Evolutionary conservation across 2,329 filamentous ascomycete species (phyloP).

Genomic region (Penicillium sp.): DNA sequence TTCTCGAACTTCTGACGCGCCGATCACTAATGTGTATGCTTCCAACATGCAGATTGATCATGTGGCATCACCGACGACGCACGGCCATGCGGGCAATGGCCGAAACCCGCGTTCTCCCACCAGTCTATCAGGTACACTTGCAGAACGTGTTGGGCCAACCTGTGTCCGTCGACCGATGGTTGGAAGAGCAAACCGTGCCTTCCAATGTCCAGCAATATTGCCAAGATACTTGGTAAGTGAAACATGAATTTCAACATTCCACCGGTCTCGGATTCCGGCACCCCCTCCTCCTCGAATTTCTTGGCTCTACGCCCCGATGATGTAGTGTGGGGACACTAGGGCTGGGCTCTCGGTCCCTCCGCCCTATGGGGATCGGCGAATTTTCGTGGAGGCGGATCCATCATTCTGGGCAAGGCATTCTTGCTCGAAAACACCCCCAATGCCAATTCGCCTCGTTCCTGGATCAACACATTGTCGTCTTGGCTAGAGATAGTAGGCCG

Average conservation of each 20-base stretch:
- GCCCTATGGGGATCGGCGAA: slow-evolving; percentile 3
- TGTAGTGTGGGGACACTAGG: slow-evolving; percentile 7
- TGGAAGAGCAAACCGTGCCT: slow-evolving; percentile 22
- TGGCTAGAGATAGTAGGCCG: background rate
- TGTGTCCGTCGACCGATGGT: slow-evolving; percentile 26
- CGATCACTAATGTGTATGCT: slow-evolving; percentile 1
- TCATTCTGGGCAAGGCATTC: slow-evolving; percentile 2
- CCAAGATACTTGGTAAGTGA: slow-evolving; percentile 29
- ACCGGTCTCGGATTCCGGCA: background rate
- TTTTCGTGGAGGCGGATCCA: background rate
- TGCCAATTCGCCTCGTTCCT: background rate
- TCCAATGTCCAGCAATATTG: slow-evolving; percentile 18
- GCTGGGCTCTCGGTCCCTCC: slow-evolving; percentile 2
- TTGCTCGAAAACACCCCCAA: background rate
- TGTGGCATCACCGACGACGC: slow-evolving; percentile 22
- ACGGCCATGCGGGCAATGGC: slow-evolving; percentile 9
- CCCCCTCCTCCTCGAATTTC: background rate
- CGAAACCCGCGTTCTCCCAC: background rate
- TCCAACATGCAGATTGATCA: slow-evolving; percentile 17
- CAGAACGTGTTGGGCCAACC: slow-evolving; percentile 12
- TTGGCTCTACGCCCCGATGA: slow-evolving; percentile 15
- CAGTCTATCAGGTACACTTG: slow-evolving; percentile 11
- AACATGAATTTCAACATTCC: slow-evolving; percentile 1
- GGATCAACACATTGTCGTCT: background rate
- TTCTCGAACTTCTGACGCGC: slow-evolving; percentile 10